Conservation (phyloP, 192 early-diverging fungal genomes). For the Coemansia sp. region DNA sequence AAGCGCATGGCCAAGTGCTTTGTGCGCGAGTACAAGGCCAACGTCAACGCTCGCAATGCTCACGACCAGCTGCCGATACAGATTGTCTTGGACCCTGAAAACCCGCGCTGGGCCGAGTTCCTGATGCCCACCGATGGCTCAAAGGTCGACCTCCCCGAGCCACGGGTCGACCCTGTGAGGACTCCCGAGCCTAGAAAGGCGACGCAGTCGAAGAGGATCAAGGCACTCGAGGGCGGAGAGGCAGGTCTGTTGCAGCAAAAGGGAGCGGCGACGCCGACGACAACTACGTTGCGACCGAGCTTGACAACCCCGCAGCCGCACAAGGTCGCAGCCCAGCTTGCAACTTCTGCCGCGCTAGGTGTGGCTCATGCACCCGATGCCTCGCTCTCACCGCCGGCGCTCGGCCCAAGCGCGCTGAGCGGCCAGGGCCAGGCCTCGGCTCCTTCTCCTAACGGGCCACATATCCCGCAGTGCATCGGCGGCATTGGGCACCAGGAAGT, state of each 20-base stretch:
- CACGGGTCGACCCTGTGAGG: slow-evolving; percentile 15
- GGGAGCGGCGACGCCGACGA: neutral
- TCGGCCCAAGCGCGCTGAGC: neutral
- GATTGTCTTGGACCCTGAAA: slow-evolving; percentile 69
- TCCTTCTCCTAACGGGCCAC: slow-evolving; percentile 9
- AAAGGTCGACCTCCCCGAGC: slow-evolving; percentile 43
- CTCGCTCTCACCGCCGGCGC: neutral
- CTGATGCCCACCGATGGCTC: slow-evolving; percentile 51
- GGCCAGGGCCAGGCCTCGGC: slow-evolving; percentile 13
- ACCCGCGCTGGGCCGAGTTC: slow-evolving; percentile 54
- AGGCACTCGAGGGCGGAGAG: slow-evolving; percentile 10
- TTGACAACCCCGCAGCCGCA: neutral
- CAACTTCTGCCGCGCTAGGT: neutral
- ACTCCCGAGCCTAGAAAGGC: slow-evolving; percentile 14
- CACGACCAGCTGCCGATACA: slow-evolving; percentile 81
- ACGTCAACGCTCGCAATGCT: slow-evolving; percentile 74
- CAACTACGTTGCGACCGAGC: neutral
- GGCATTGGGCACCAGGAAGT: slow-evolving; percentile 51
- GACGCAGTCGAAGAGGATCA: slow-evolving; percentile 24
- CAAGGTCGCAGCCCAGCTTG: neutral
- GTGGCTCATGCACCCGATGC: neutral
- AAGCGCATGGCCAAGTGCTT: slow-evolving; percentile 70
- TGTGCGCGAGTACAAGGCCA: slow-evolving; percentile 76
- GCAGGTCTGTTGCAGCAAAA: neutral
- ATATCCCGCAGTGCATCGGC: slow-evolving; percentile 53